Evolutionary conservation across 176 grass and related monocot species (phyloP).

Genomic region (Bromus sterilis): DNA sequence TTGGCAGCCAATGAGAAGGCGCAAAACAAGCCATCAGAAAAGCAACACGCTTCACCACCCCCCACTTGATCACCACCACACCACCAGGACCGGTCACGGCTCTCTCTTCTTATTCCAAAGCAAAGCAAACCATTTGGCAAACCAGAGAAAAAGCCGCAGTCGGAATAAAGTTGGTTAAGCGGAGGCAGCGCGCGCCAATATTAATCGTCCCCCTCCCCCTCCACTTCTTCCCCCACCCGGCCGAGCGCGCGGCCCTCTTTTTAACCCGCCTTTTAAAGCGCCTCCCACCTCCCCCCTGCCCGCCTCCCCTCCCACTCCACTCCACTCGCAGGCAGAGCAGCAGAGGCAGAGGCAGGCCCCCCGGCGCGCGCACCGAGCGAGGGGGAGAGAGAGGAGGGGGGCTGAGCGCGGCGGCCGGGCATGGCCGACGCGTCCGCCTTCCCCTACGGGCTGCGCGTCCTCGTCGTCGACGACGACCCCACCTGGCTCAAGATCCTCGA

Average conservation of each 20-base stretch:
- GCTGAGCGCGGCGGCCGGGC: conserved; percentile 32
- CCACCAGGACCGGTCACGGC: conserved; percentile 13
- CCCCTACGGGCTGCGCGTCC: conserved; percentile 87
- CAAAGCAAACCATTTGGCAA: neutral
- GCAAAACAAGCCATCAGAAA: neutral
- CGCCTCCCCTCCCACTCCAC: conserved; percentile 13
- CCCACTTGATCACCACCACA: conserved; percentile 30
- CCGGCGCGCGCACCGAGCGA: neutral
- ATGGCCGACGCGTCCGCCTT: conserved; percentile 62
- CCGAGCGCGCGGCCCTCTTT: neutral
- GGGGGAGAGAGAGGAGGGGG: neutral
- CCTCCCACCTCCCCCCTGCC: neutral
- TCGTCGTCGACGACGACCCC: conserved; percentile 94
- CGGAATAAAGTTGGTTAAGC: conserved; percentile 49
- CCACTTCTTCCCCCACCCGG: conserved; percentile 18
- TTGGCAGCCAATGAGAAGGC: neutral
- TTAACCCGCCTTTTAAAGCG: conserved; percentile 37
- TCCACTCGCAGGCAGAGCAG: neutral
- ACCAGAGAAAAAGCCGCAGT: neutral
- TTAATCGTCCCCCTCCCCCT: conserved; percentile 22
- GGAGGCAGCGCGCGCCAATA: conserved; percentile 38
- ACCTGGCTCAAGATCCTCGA: conserved; percentile 99
- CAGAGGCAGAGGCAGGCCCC: too few species aligned
- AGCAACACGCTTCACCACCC: neutral
- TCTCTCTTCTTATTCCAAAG: conserved; percentile 28